Base-by-base conservation (phyloP, 495 filamentous ascomycete genomes). In the Neurospora terricola region DNA sequence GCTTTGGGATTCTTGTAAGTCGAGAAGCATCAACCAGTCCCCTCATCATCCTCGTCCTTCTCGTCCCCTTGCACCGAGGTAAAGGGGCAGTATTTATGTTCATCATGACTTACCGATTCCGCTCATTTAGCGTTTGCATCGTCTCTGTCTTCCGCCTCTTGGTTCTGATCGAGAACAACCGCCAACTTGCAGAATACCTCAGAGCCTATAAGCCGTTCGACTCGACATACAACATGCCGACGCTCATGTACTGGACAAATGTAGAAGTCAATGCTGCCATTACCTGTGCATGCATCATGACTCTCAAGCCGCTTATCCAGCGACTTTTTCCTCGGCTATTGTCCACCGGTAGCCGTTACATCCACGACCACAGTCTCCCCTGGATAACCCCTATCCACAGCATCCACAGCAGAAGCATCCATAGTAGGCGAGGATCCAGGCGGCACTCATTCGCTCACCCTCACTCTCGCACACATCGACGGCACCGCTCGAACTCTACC, bases 241-340 rank as follows among this genome's bases (percentile, higher is more conserved):
- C 75, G n/a, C 71, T 81, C 38, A 74, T 80, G 43, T 79, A 70
- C 70, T 81, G 78, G 79, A 80, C 78, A 0, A 70, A 72, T 1
- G 74, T 77, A 71, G 76, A 80, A 40, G 78, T 80, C 72, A 79
- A 79, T 69, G 73, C 79, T 3, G 70, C 78, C 21, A 77, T 80
- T 11, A 70, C 70, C 4, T 81, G 78, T 74, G 78, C 76, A 12
- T 80, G 75, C 73, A 74, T 78, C 71, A 80, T 81, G 78, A 80
- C 78, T 5, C 70, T 80, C 5, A 81, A 81, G 39, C 79, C 79
- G 0, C 73, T 80, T 48, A 76, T 81, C 39, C 73, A 79, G 38
- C 73, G 69, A 38, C 37, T 74, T 37, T 78, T 77, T 69, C 76
- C 78, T 11, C 66, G 72, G n/a, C 54, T 80, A 0, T 70, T 80